phyloP scores from a whole-genome alignment of 2,329 filamentous ascomycete genomes.

The Furcasterigmium sp. region DNA sequence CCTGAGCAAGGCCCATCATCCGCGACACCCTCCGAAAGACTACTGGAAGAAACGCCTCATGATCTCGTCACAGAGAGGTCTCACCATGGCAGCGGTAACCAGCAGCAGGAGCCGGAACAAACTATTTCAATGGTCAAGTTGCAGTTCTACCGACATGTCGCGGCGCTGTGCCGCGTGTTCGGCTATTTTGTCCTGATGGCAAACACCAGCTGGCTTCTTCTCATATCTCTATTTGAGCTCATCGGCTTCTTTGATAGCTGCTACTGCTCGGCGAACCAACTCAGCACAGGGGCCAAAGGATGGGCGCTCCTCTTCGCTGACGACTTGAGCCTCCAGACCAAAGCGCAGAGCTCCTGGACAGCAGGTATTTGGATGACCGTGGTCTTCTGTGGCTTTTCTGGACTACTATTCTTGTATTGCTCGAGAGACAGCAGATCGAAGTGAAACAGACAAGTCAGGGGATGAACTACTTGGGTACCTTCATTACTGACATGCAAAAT shows the following conservation, averaged over 20 bases:
- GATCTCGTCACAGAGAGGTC: neutral
- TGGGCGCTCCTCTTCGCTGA: conserved; percentile 13
- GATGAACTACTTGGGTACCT: neutral
- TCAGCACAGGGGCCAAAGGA: conserved; percentile 8
- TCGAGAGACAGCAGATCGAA: neutral
- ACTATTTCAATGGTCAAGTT: neutral
- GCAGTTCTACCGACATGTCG: conserved; percentile 10
- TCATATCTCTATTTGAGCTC: conserved; percentile 13
- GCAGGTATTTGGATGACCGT: neutral
- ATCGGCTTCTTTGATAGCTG: conserved; percentile 16
- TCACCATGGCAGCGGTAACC: neutral
- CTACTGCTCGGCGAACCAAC: conserved; percentile 12
- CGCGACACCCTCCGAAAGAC: neutral
- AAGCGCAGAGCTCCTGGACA: neutral
- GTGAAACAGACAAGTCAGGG: neutral
- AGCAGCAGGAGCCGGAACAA: neutral
- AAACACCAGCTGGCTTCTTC: conserved; percentile 12
- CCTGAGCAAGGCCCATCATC: neutral
- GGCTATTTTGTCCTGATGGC: conserved; percentile 8
- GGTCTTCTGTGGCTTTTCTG: neutral
- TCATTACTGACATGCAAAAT: too few relatives aligned
- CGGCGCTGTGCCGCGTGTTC: conserved; percentile 9
- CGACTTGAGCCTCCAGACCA: neutral
- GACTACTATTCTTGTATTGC: neutral
- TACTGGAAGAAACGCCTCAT: neutral